Conservation (phyloP, 2,329 filamentous ascomycete species). For the Bipolaris sorokiniana region DNA sequence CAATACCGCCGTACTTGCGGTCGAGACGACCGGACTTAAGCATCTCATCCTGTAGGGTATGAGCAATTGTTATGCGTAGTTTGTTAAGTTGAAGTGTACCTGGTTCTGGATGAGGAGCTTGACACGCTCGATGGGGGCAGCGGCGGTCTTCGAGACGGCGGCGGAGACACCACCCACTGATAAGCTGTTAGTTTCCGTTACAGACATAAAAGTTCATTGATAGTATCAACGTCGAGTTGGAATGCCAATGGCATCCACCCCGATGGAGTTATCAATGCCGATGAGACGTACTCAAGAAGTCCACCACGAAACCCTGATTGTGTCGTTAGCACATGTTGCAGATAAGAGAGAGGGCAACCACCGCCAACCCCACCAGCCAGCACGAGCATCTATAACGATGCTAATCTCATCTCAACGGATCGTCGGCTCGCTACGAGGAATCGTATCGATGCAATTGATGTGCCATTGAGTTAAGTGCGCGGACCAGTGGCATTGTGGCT, state of each 20-base stretch:
- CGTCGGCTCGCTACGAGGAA: constrained; percentile 21
- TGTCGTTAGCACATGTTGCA: constrained; percentile 35
- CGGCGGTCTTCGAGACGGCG: constrained; percentile 99
- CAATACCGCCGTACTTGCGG: constrained; percentile 93
- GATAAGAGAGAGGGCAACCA: constrained; percentile 24
- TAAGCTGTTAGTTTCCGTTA: constrained; percentile 52
- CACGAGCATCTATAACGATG: constrained; percentile 25
- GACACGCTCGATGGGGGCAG: constrained; percentile 99
- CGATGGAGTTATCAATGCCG: constrained; percentile 26
- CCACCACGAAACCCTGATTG: constrained; percentile 85
- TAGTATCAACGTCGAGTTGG: constrained; percentile 16
- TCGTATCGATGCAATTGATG: constrained; percentile 41
- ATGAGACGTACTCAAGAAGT: constrained; percentile 92
- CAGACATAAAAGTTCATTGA: constrained; percentile 13
- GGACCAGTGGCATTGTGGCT: constrained; percentile 22
- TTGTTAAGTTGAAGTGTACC: constrained; percentile 66
- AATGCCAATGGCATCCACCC: constrained; percentile 32
- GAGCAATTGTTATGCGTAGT: constrained; percentile 19
- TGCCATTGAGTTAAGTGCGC: constrained; percentile 15
- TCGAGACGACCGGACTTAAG: constrained; percentile 97
- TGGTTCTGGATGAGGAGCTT: constrained; percentile 99
- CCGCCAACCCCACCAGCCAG: constrained; percentile 24
- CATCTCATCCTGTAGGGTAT: constrained; percentile 89
- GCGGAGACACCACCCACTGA: constrained; percentile 98
- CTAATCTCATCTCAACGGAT: constrained; percentile 30